A percentile compares a stretch with the other conserved stretches of the same genome.
phyloP scores from a whole-genome alignment of 2,329 filamentous ascomycete genomes.

The Phialocephala sp. region DNA sequence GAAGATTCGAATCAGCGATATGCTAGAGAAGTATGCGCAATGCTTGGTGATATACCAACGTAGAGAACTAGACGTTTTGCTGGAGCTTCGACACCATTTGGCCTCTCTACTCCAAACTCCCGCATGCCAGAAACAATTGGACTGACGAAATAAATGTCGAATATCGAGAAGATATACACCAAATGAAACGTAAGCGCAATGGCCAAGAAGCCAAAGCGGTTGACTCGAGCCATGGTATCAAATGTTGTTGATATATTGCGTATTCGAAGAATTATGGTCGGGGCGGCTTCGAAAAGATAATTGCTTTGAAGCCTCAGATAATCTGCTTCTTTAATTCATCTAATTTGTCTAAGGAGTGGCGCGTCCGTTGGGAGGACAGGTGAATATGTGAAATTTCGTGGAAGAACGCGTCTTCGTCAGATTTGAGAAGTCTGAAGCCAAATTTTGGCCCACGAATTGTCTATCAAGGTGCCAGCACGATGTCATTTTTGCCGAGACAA shows the following conservation, averaged over 20 bases:
- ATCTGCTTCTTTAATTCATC: not conserved
- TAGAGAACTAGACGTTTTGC: slow-evolving; percentile 91
- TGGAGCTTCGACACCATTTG: slow-evolving; percentile 67
- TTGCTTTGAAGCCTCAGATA: not conserved
- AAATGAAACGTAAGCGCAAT: slow-evolving; percentile 92
- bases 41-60: slow-evolving; percentile 67
- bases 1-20: slow-evolving; percentile 24
- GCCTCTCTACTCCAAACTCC: slow-evolving; percentile 73
- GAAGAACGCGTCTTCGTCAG: slow-evolving; percentile 26
- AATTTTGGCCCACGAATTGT: slow-evolving; percentile 22
- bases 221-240: slow-evolving; percentile 58
- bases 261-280: not conserved
- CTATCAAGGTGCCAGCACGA: slow-evolving; percentile 23
- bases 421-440: not conserved
- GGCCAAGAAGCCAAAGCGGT: slow-evolving; percentile 81
- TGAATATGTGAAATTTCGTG: slow-evolving; percentile 25
- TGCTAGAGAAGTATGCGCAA: slow-evolving; percentile 4
- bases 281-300: not conserved
- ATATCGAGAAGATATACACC: slow-evolving; percentile 93
- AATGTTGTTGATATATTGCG: not conserved
- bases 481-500: slow-evolving; percentile 30
- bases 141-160: slow-evolving; percentile 98
- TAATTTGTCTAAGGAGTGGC: slow-evolving; percentile 40
- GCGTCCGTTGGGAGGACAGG: slow-evolving; percentile 38
- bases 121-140: slow-evolving; percentile 96